These are phyloP conservation scores for Fusarium pseudoanthophilum DNA, from an alignment of 2,329 filamentous ascomycete genomes.

Conservation along the genomic window DNA sequence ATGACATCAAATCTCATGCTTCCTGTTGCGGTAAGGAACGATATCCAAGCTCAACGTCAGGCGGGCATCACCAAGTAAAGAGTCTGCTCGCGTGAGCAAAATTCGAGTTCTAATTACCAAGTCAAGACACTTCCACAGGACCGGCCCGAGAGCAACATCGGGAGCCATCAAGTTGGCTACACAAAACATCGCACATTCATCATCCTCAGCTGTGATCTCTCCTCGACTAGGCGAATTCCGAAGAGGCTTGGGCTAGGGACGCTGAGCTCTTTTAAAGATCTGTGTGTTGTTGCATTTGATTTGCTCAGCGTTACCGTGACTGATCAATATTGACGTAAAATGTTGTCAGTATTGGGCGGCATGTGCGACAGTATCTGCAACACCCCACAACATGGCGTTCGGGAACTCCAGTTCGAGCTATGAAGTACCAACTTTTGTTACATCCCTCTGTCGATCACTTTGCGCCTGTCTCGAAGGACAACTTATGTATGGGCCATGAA, in stretches of 20 bases:
- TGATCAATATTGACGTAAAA: neutral
- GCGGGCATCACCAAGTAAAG: neutral
- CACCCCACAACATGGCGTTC: neutral
- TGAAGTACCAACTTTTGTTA: neutral
- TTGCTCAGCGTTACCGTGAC: neutral
- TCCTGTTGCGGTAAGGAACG: too few species aligned
- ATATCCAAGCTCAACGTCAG: neutral
- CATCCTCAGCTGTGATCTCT: neutral
- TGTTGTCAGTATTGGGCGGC: neutral
- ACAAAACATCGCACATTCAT: neutral
- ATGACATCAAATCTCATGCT: too few species aligned
- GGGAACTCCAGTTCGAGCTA: too few species aligned
- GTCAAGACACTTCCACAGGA: too few species aligned
- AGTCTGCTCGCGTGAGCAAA: neutral
- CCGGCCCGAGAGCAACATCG: neutral
- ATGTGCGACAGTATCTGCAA: neutral
- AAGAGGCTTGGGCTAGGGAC: neutral
- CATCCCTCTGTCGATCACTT: neutral
- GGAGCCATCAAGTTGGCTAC: neutral
- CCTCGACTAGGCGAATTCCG: neutral
- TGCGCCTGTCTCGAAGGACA: too few species aligned
- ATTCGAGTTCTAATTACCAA: too few species aligned
- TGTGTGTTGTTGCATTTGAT: neutral
- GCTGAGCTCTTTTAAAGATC: neutral
- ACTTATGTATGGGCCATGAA: fast-evolving